Evolutionary conservation across 768 basidiomycete genomes (phyloP).

Genomic region (Russula compacta): DNA sequence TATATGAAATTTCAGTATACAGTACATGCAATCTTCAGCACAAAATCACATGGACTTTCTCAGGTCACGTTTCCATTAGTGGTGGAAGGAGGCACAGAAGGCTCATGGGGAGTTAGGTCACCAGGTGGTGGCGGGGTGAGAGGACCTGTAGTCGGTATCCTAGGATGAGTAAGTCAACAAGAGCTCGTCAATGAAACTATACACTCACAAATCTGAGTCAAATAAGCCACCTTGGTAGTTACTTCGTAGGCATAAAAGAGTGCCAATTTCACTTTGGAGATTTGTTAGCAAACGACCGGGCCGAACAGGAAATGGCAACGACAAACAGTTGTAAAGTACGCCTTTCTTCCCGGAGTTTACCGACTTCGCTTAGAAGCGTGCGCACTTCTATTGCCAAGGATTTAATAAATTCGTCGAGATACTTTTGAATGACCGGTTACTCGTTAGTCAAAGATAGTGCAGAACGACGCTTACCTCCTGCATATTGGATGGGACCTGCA

Average conservation of each 20-base stretch:
- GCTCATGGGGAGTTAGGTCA: slow-evolving; percentile 21
- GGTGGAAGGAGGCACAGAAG: slow-evolving; percentile 18
- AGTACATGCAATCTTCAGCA: too few species aligned
- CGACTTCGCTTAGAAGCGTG: slow-evolving; percentile 75
- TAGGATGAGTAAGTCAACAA: slow-evolving; percentile 32
- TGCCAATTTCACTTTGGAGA: slow-evolving; percentile 58
- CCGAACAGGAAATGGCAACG: too few species aligned
- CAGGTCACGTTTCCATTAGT: too few species aligned
- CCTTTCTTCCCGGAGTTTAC: slow-evolving; percentile 71
- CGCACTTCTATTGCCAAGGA: slow-evolving; percentile 77
- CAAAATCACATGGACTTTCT: too few species aligned
- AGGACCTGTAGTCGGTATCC: slow-evolving; percentile 29
- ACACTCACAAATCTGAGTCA: slow-evolving; percentile 61
- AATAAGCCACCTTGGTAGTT: slow-evolving; percentile 80
- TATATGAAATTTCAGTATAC: too few species aligned
- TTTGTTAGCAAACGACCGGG: background rate
- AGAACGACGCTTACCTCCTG: slow-evolving; percentile 51
- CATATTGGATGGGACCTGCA: slow-evolving; percentile 77
- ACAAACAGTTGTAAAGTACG: slow-evolving; percentile 72
- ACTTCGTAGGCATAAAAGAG: slow-evolving; percentile 56
- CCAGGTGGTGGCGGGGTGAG: slow-evolving; percentile 14
- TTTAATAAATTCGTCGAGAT: slow-evolving; percentile 82
- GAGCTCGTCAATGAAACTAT: background rate
- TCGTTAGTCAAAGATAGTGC: background rate
- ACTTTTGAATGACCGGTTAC: slow-evolving; percentile 33